Base-by-base conservation (phyloP, 305 asterid species). In the Fraxinus sp. region DNA sequence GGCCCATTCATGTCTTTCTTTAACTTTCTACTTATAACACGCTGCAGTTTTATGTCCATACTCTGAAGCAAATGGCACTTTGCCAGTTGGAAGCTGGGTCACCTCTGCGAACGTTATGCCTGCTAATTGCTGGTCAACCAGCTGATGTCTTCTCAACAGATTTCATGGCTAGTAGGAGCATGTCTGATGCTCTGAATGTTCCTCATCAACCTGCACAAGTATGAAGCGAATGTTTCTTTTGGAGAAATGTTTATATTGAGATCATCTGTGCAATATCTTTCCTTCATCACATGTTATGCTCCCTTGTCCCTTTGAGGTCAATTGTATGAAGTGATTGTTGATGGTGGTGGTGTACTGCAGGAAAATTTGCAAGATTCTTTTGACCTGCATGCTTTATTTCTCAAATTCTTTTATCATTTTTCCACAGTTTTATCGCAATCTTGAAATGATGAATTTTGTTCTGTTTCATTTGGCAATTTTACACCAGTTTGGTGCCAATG, bases 21-120 rank as follows among this genome's bases (percentile, higher is more conserved):
- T 77, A 36, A 85, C 30, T 20, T 32, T 74, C 33, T 81, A 57
- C 20, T 4, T 28, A 80, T 36, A 74, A 79, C 22, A 77, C 35
- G 16, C 28, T 84, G 90, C 94, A 94, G 98, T 91, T 90, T 86
- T 94, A 93, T 87, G 94, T 85, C 72, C 97, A 93, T 74, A 91
- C 95, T 66, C 92, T 94, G 79, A 94, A 90, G 87, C 93, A 91
- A 89, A 92, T 94, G 96, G 97, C 97, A 62, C 93, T 94, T 81
- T 81, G 79, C 76, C 98, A 91, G 78, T 83, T 94, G 83, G 93
- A 88, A 78, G 91, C 97, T 59, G 97, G 98, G 24, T 94, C 98
- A 76, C 98, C 98, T 72, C 86, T 93, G 90, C 91, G 97, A 81
- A 93, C 98, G n/a, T 86, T 94, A 86, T 94, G 97, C 89, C 88